A percentile compares a stretch with the other conserved stretches of the same genome.
These are phyloP conservation scores for Aspergillus sp. DNA, from an alignment of 2,329 filamentous ascomycete genomes.

Conservation along the genomic window DNA sequence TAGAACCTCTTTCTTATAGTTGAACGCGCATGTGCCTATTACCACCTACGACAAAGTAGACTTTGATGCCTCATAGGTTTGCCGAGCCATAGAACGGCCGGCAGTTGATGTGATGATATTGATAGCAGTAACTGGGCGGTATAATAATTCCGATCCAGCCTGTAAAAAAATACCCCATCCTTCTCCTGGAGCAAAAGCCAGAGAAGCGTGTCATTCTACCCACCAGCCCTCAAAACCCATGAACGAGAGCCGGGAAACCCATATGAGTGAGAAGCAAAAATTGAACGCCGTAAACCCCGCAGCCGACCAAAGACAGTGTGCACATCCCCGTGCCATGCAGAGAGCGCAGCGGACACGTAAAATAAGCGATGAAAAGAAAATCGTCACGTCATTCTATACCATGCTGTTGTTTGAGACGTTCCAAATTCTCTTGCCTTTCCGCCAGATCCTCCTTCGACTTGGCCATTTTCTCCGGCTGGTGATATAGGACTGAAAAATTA, in stretches of 20 bases:
- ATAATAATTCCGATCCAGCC: slow-evolving; percentile 18
- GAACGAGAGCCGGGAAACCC: slow-evolving; percentile 32
- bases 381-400: slow-evolving; percentile 81
- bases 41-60: neutral
- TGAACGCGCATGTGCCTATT: neutral
- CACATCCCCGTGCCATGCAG: slow-evolving; percentile 29
- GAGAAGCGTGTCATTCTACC: slow-evolving; percentile 26
- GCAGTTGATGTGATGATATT: slow-evolving; percentile 25
- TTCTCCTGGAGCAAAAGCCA: slow-evolving; percentile 17
- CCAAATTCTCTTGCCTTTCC: slow-evolving; percentile 92
- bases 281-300: slow-evolving; percentile 43
- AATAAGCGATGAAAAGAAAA: slow-evolving; percentile 29
- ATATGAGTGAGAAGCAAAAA: slow-evolving; percentile 26
- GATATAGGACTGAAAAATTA: slow-evolving; percentile 61
- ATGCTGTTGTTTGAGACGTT: slow-evolving; percentile 95
- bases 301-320: slow-evolving; percentile 35
- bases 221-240: slow-evolving; percentile 28
- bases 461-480: slow-evolving; percentile 75
- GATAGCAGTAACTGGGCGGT: slow-evolving; percentile 21
- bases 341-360: slow-evolving; percentile 31
- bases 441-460: slow-evolving; percentile 93
- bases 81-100: slow-evolving; percentile 19
- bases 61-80: slow-evolving; percentile 14
- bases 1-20: neutral
- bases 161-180: slow-evolving; percentile 23